Evolutionary conservation across 306 rosid genomes (phyloP).

Genomic region (Pterocarpus santalinus): DNA sequence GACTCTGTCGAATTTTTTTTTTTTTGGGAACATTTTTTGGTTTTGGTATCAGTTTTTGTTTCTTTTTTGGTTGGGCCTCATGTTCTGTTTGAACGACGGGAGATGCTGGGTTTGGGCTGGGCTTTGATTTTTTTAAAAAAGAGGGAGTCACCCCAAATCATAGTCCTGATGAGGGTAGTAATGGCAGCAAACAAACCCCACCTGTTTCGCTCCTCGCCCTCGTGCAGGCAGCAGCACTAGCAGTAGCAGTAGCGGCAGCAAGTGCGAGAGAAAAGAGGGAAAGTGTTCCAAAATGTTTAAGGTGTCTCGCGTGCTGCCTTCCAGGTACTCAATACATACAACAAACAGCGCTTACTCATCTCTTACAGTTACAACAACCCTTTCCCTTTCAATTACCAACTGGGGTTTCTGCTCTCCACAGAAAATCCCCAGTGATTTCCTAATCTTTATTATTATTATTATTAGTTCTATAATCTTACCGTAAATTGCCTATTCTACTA

Average conservation of each 20-base stretch:
- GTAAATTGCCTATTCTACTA: too few species aligned
- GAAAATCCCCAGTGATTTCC: neutral
- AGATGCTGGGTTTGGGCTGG: neutral
- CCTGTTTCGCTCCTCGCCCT: neutral
- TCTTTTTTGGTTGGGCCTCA: too few species aligned
- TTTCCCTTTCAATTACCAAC: neutral
- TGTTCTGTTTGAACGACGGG: too few species aligned
- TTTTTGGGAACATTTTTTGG: too few species aligned
- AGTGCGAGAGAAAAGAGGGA: neutral
- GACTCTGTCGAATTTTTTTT: too few species aligned
- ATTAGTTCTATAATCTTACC: too few species aligned
- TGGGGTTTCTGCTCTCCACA: neutral
- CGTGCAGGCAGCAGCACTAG: too few species aligned
- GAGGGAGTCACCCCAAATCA: too few species aligned
- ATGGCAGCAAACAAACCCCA: neutral
- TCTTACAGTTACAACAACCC: neutral
- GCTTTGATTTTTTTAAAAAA: neutral
- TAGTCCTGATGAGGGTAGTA: too few species aligned
- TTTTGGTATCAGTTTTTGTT: too few species aligned
- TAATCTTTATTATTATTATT: neutral
- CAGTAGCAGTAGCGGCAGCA: neutral
- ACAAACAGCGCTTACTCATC: neutral
- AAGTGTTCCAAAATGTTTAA: constrained; percentile 54
- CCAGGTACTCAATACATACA: constrained; percentile 47
- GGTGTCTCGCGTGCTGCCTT: constrained; percentile 54